A percentile compares a stretch with the other conserved stretches of the same genome.
These are phyloP conservation scores for Alternaria infectoria DNA, from an alignment of 2,329 filamentous ascomycete genomes.

Conservation along the genomic window DNA sequence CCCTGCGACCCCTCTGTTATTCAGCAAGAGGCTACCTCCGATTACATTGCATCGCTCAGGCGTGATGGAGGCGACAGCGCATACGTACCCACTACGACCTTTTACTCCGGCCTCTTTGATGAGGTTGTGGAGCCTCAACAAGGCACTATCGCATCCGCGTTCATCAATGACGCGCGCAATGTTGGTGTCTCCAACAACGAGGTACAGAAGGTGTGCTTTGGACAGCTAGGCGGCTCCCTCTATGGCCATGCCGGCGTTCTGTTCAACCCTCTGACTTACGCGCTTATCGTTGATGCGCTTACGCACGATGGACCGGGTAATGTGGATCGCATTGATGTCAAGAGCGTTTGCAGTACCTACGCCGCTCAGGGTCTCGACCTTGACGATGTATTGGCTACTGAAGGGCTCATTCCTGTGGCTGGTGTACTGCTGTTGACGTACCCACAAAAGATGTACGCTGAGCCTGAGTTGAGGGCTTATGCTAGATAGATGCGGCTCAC, in stretches of 20 bases:
- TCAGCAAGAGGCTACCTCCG: conserved; percentile 56
- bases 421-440: conserved; percentile 37
- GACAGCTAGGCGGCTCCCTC: conserved; percentile 51
- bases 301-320: conserved; percentile 55
- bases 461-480: conserved; percentile 54
- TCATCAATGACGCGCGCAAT: conserved; percentile 49
- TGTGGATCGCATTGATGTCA: conserved; percentile 49
- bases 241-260: conserved; percentile 60
- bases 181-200: conserved; percentile 60
- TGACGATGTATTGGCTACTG: conserved; percentile 55
- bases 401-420: conserved; percentile 51
- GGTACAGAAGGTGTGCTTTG: conserved; percentile 54
- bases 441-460: conserved; percentile 40
- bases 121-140: conserved; percentile 60
- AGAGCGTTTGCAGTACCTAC: conserved; percentile 48
- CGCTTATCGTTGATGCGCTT: conserved; percentile 57
- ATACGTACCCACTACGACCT: conserved; percentile 62
- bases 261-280: conserved; percentile 56
- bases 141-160: conserved; percentile 56
- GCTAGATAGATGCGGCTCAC: conserved; percentile 22
- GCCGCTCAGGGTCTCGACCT: conserved; percentile 51
- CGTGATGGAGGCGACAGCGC: conserved; percentile 57
- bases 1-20: conserved; percentile 49
- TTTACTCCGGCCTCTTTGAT: conserved; percentile 58
- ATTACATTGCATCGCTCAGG: conserved; percentile 54